Conservation (phyloP, 352 stramenopile genomes). For the Phytopythium chamaehyphon region DNA sequence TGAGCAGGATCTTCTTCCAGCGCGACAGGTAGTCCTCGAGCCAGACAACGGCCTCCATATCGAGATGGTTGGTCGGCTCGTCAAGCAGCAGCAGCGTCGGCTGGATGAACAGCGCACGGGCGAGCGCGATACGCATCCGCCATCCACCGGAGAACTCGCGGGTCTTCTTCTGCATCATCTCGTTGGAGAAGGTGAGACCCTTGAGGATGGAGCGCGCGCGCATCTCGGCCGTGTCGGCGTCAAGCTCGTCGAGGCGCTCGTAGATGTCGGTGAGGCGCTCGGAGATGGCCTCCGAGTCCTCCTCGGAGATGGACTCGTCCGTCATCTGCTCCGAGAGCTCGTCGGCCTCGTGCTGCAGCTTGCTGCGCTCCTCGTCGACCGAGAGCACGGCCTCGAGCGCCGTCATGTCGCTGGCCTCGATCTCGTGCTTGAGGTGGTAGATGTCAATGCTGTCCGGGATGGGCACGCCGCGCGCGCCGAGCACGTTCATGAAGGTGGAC, state of each 20-base stretch:
- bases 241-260: conserved; percentile 94
- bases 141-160: conserved; percentile 94
- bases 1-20: conserved; percentile 97
- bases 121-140: conserved; percentile 96
- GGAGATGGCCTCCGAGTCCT: conserved; percentile 76
- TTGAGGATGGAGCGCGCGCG: conserved; percentile 92
- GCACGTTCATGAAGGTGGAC: conserved; percentile 95
- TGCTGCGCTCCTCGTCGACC: conserved; percentile 92
- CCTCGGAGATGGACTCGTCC: conserved; percentile 86
- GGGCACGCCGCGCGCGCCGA: conserved; percentile 93
- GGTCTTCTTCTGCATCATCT: conserved; percentile 94
- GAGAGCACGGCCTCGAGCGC: conserved; percentile 94
- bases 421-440: conserved; percentile 96
- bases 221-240: conserved; percentile 92
- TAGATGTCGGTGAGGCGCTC: conserved; percentile 94
- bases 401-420: conserved; percentile 93
- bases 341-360: conserved; percentile 92
- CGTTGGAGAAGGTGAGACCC: conserved; percentile 95
- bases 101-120: conserved; percentile 96
- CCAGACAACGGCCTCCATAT: conserved; percentile 99
- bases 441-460: conserved; percentile 96
- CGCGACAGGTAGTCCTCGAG: conserved; percentile 97
- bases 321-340: conserved; percentile 90
- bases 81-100: conserved; percentile 93
- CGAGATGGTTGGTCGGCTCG: conserved; percentile 95